Conservation (phyloP, 306 rosid species). For the Prunus padus region DNA sequence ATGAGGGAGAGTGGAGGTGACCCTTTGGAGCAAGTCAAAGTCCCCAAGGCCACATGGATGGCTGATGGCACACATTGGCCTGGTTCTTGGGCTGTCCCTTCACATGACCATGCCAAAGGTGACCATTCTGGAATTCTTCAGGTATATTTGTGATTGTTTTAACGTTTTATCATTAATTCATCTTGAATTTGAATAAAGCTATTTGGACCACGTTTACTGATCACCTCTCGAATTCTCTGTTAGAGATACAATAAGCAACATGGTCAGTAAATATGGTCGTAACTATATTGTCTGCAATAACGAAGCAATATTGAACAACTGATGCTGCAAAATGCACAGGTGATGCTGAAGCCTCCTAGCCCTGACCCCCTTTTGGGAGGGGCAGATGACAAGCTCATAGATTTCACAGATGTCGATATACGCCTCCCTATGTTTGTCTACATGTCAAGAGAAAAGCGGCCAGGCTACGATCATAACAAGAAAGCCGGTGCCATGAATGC, state of each 20-base stretch:
- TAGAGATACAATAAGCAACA: not conserved
- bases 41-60: conserved; percentile 70
- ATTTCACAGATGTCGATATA: conserved; percentile 67
- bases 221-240: not conserved
- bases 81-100: conserved; percentile 55
- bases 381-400: conserved; percentile 44
- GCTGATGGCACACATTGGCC: conserved; percentile 98
- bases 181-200: not conserved
- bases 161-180: not conserved
- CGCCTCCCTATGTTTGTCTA: conserved; percentile 83
- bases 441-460: conserved; percentile 82
- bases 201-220: not conserved
- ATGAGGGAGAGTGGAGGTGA: conserved; percentile 43
- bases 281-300: not conserved
- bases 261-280: not conserved
- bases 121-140: conserved; percentile 96
- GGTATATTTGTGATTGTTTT: conserved; percentile 35
- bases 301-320: not conserved
- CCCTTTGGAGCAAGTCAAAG: conserved; percentile 40
- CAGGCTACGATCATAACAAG: conserved; percentile 88
- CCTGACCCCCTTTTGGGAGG: conserved; percentile 41
- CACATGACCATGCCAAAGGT: conserved; percentile 55
- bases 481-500: conserved; percentile 99
- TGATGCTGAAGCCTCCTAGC: conserved; percentile 59
- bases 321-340: conserved; percentile 21